phyloP scores from a whole-genome alignment of 2,329 filamentous ascomycete genomes.

The Apiospora phragmitis region DNA sequence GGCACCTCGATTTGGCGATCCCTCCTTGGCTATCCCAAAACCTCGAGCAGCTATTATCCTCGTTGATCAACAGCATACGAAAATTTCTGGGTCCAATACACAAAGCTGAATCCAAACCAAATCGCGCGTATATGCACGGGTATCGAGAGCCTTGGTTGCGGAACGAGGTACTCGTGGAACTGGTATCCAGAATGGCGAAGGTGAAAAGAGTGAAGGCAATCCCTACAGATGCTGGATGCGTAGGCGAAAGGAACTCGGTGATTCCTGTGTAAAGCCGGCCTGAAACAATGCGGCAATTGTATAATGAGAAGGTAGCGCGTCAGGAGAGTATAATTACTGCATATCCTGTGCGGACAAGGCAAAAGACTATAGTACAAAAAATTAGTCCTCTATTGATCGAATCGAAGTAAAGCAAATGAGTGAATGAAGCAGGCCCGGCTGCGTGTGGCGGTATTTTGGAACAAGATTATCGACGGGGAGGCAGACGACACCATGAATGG shows the following conservation, averaged over 20 bases:
- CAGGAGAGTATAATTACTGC: conserved; percentile 11
- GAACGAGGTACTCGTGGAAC: conserved; percentile 23
- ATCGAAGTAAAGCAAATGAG: conserved; percentile 3
- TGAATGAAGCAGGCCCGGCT: conserved; percentile 4
- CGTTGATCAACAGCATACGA: conserved; percentile 8
- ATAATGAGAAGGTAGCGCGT: not conserved
- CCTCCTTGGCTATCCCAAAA: conserved; percentile 6
- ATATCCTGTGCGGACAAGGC: conserved; percentile 6
- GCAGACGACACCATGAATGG: not conserved
- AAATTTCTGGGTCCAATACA: not conserved
- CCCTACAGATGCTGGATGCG: conserved; percentile 21
- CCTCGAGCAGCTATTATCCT: not conserved
- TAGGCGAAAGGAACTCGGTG: conserved; percentile 9
- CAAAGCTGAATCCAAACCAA: not conserved
- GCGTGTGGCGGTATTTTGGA: not conserved
- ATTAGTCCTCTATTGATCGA: not conserved
- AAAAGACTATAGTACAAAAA: conserved; percentile 5
- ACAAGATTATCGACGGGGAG: conserved; percentile 2
- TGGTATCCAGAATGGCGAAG: conserved; percentile 25
- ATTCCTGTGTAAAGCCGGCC: not conserved
- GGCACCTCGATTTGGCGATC: conserved; percentile 20
- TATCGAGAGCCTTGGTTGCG: conserved; percentile 14
- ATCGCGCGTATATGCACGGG: not conserved
- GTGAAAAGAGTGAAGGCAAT: conserved; percentile 24
- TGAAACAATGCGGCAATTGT: not conserved